These are phyloP conservation scores for Plasmodium gaboni DNA, from an alignment of 169 alveolate genomes.

Conservation along the genomic window DNA sequence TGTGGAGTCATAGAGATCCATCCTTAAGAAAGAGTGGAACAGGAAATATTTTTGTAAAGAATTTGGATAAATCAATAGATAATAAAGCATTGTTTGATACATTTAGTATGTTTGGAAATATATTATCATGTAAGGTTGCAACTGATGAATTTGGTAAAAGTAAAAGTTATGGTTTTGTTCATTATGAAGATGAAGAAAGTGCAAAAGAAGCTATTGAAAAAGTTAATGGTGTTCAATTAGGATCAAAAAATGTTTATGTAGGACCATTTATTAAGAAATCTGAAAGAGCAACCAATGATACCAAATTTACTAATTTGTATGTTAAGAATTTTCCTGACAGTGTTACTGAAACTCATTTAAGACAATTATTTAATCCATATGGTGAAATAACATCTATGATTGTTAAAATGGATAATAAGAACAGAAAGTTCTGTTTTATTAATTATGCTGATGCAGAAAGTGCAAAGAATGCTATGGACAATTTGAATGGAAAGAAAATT, in stretches of 20 bases:
- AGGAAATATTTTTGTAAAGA: constrained; percentile 96
- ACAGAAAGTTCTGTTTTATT: constrained; percentile 92
- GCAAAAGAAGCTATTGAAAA: constrained; percentile 94
- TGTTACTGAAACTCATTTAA: constrained; percentile 88
- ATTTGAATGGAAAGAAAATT: constrained; percentile 88
- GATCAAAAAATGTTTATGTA: constrained; percentile 92
- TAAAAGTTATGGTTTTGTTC: constrained; percentile 97
- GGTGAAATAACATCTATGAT: constrained; percentile 93
- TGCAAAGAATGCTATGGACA: constrained; percentile 92
- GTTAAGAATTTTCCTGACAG: constrained; percentile 93
- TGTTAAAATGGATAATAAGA: constrained; percentile 89
- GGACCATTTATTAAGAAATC: constrained; percentile 91
- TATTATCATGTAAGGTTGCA: constrained; percentile 95
- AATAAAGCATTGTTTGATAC: constrained; percentile 95
- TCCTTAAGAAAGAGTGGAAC: constrained; percentile 93
- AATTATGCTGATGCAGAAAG: constrained; percentile 89
- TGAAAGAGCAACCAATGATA: constrained; percentile 85
- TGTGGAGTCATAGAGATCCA: constrained; percentile 96
- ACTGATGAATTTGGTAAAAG: constrained; percentile 90
- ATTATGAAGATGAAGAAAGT: constrained; percentile 93
- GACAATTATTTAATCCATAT: constrained; percentile 85
- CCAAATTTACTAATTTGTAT: constrained; percentile 91
- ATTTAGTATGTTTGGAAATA: constrained; percentile 94
- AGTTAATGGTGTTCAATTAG: constrained; percentile 93
- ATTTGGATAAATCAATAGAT: constrained; percentile 93